These are phyloP conservation scores for Lojkania enalia DNA, from an alignment of 2,329 filamentous ascomycete species.

Conservation along the genomic window DNA sequence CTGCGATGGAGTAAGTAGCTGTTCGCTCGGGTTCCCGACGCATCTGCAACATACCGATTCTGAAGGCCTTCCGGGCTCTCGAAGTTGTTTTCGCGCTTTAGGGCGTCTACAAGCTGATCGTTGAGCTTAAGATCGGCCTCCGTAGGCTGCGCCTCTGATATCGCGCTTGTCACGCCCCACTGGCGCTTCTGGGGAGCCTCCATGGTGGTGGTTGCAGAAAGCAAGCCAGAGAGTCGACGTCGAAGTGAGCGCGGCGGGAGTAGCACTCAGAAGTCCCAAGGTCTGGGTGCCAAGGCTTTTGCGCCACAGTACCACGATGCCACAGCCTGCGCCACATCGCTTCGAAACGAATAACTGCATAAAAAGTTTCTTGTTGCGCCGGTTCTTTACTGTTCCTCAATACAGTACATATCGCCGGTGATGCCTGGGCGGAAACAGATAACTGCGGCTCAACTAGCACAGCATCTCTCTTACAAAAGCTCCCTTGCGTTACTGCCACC, in stretches of 20 bases:
- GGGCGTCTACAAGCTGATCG: conserved; percentile 77
- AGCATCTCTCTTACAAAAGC: conserved; percentile 31
- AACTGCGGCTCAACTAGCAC: conserved; percentile 14
- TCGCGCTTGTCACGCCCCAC: conserved; percentile 81
- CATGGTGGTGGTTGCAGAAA: conserved; percentile 34
- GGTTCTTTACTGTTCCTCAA: too few relatives aligned
- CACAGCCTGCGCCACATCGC: too few relatives aligned
- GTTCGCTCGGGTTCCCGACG: neutral
- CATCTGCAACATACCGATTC: conserved; percentile 63
- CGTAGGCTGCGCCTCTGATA: conserved; percentile 77
- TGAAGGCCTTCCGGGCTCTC: conserved; percentile 81
- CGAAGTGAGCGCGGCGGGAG: too few relatives aligned
- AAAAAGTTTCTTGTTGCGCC: too few relatives aligned
- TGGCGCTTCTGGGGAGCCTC: conserved; percentile 35
- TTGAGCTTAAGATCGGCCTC: conserved; percentile 76
- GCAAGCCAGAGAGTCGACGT: too few relatives aligned
- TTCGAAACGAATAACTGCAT: too few relatives aligned
- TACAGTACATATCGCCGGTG: too few relatives aligned
- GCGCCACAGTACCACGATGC: too few relatives aligned
- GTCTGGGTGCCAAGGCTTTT: too few relatives aligned
- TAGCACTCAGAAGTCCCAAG: too few relatives aligned
- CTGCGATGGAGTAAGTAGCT: conserved; percentile 50
- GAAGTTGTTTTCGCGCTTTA: conserved; percentile 89
- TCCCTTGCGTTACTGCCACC: conserved; percentile 32
- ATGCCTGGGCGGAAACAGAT: too few relatives aligned